Percentiles rank a stretch among this genome's conserved stretches.
Conservation (phyloP, 257 asterid species). For the Haberlea rhodopensis region DNA sequence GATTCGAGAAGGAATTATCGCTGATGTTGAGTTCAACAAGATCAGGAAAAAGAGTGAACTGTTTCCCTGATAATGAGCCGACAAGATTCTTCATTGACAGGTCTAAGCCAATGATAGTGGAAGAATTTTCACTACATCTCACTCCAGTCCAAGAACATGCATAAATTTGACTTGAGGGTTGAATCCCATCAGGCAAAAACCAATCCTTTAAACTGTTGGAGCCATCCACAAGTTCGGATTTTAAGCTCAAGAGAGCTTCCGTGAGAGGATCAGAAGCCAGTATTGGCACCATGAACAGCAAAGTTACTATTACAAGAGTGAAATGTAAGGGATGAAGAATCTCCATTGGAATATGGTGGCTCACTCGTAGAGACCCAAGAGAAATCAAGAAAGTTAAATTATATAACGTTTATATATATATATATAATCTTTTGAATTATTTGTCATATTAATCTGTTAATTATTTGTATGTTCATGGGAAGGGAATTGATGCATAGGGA, state of each 20-base stretch:
- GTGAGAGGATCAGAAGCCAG: constrained; percentile 69
- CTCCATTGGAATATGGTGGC: constrained; percentile 56
- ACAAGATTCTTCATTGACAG: constrained; percentile 74
- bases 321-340: constrained; percentile 39
- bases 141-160: constrained; percentile 94
- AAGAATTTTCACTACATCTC: constrained; percentile 51
- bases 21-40: constrained; percentile 71
- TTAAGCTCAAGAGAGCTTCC: constrained; percentile 66
- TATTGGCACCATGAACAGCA: constrained; percentile 30
- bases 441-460: too few species aligned
- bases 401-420: too few species aligned
- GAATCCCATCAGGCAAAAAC: constrained; percentile 40
- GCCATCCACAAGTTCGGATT: constrained; percentile 58
- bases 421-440: too few species aligned
- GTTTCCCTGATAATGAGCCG: constrained; percentile 63
- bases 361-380: constrained; percentile 32
- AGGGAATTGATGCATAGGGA: constrained; percentile 71
- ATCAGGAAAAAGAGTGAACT: constrained; percentile 49
- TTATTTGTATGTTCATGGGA: constrained; percentile 11
- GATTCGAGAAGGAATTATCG: constrained; percentile 61
- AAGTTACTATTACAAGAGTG: constrained; percentile 32
- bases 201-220: constrained; percentile 61
- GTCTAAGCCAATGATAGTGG: constrained; percentile 59
- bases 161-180: constrained; percentile 32
- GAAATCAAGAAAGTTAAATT: constrained; percentile 13